Evolutionary conservation across 2,329 filamentous ascomycete genomes (phyloP).

Genomic region (Penicillium sp.): DNA sequence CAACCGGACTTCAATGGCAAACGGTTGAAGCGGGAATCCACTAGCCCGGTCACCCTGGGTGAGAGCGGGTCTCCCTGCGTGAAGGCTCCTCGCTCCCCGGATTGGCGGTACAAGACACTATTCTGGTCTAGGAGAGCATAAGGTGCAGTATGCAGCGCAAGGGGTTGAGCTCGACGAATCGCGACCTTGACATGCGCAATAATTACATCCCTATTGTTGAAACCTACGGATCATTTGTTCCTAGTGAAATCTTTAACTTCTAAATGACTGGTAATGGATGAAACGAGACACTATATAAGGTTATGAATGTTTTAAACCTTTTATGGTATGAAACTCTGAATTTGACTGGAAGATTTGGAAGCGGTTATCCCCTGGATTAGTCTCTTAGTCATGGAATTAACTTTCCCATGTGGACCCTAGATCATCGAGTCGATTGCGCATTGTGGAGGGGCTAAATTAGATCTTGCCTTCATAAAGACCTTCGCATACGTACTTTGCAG

Average conservation of each 20-base stretch:
- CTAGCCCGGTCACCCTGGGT: constrained; percentile 16
- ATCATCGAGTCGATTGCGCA: background rate
- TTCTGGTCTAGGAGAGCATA: constrained; percentile 10
- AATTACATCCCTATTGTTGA: background rate
- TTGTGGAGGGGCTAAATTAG: background rate
- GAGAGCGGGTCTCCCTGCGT: constrained; percentile 17
- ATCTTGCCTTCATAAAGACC: background rate
- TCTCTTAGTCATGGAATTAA: no score
- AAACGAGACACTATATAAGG: background rate
- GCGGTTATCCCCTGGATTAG: background rate
- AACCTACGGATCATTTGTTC: background rate
- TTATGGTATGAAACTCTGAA: background rate
- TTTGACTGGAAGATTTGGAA: background rate
- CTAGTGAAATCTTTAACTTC: background rate
- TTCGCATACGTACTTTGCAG: no score
- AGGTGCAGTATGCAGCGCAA: constrained; percentile 18
- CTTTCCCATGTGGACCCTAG: no score
- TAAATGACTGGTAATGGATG: background rate
- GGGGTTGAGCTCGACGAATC: constrained; percentile 12
- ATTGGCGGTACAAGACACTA: constrained; percentile 17
- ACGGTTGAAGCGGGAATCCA: constrained; percentile 14
- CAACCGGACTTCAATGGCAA: constrained; percentile 9
- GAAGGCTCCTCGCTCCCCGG: constrained; percentile 18
- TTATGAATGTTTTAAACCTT: background rate
- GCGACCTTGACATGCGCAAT: background rate